Evolutionary conservation across 176 grass and related monocot species (phyloP), one percentile per base, ranked within the genome.

Genomic region (Bromus sterilis): DNA sequence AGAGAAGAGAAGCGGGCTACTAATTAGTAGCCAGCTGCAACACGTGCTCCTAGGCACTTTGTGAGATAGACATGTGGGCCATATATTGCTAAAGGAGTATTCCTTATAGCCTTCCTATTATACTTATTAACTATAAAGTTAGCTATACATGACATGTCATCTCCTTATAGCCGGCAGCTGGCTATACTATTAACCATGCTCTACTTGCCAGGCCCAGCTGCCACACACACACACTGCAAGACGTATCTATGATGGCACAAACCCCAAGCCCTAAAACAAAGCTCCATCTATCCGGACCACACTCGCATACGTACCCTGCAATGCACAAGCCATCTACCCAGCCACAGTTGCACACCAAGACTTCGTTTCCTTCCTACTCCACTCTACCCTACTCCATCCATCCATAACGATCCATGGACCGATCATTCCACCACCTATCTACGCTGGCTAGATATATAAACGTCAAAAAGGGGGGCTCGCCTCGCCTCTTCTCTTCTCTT

Each of bases 241-340:
- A 82, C 72, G 87, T 86, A 78, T 82, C 77, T 71, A 56, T 31
- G 62, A 11, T 46, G 82, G 88, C 88, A 86, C 88, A 30, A 34
- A 26, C 79, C 36, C 74, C 88, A 74, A 89, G 30, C 13, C 66
- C 48, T 4, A 77, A 26, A 86, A 56, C 33, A 31, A 71, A 44
- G 56, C 87, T 36, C 72, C n/a, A n/a, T n/a, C n/a, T n/a, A n/a
- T n/a, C n/a, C 30, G 79, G 79, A 78, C 83, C 88, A 82, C 83
- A 26, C 72, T 85, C 88, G 65, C 78, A 65, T 31, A 15, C 56
- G 55, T 77, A 23, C 72, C 72, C 46, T 82, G 78, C 82, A 65
- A 29, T 36, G 64, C 64, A 49, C 57, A 2, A 25, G 35, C 35
- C 16, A 24, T 6, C 18, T 9, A 46, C 11, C 62, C 32, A 37